Percentiles rank a stretch among this genome's conserved stretches.
phyloP scores from a whole-genome alignment of 768 basidiomycete species.

The Amanita phalloides region DNA sequence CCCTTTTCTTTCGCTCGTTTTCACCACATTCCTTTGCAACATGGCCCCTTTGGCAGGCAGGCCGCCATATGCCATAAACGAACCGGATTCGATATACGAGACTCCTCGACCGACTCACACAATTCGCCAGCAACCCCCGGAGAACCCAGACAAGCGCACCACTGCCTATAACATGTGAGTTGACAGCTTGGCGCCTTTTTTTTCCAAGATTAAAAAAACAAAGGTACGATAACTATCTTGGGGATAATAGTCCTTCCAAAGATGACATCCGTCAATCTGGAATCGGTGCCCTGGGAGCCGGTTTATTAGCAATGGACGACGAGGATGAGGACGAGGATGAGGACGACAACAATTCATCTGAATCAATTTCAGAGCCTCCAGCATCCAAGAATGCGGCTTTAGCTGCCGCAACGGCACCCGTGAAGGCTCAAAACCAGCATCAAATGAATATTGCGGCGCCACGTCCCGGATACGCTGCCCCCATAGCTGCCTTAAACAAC shows the following conservation, averaged over 20 bases:
- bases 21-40: constrained; percentile 2
- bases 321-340: constrained; percentile 5
- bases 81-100: constrained; percentile 52
- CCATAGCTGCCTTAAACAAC: constrained; percentile 49
- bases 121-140: constrained; percentile 32
- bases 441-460: constrained; percentile 46
- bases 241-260: constrained; percentile 14
- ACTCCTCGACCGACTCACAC: constrained; percentile 29
- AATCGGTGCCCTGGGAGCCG: constrained; percentile 36
- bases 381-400: constrained; percentile 27
- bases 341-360: constrained; percentile 21
- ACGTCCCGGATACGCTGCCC: constrained; percentile 63
- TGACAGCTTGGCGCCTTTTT: constrained; percentile 6
- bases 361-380: constrained; percentile 10
- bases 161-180: constrained; percentile 66
- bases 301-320: constrained; percentile 14
- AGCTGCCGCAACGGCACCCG: constrained; percentile 20
- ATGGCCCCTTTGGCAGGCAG: constrained; percentile 45
- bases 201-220: neutral
- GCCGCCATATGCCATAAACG: constrained; percentile 62
- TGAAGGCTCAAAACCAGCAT: constrained; percentile 7
- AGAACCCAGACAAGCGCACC: constrained; percentile 42
- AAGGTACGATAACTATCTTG: constrained; percentile 59
- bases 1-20: neutral
- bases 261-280: constrained; percentile 38